phyloP scores from a whole-genome alignment of 352 stramenopile species.

The Aphanomyces invadans region DNA sequence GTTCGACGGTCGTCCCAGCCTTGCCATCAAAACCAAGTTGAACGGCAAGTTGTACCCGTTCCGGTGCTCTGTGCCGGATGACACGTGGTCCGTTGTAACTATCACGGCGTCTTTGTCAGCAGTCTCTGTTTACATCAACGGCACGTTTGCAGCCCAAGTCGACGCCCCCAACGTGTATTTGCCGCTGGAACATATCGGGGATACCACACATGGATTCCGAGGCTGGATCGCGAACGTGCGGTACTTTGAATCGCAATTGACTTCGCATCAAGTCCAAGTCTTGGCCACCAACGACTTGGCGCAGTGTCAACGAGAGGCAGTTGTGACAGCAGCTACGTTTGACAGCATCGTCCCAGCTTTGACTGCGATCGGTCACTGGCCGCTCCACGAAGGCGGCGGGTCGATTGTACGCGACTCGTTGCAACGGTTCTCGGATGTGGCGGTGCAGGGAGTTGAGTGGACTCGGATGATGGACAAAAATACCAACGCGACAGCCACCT shows the following conservation, averaged over 20 bases:
- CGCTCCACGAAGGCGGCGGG: conserved; percentile 18
- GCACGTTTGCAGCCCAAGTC: background rate
- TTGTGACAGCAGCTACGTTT: background rate
- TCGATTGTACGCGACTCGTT: background rate
- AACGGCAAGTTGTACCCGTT: background rate
- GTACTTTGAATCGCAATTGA: conserved; percentile 10
- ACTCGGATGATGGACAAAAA: background rate
- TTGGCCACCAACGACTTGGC: background rate
- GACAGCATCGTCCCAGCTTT: conserved; percentile 1
- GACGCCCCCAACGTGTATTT: background rate
- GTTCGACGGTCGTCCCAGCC: conserved; percentile 2
- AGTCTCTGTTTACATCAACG: conserved; percentile 18
- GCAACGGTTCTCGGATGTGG: background rate
- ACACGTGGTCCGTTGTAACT: conserved; percentile 9
- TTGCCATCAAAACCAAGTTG: background rate
- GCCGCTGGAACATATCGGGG: conserved; percentile 19
- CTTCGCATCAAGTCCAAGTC: background rate
- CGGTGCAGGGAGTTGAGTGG: conserved; percentile 1
- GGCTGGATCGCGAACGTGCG: conserved; percentile 18
- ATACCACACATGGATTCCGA: background rate
- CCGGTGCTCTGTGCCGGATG: background rate
- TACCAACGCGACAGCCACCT: background rate
- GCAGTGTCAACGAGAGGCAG: background rate
- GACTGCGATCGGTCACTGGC: background rate
- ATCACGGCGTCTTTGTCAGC: background rate